Evolutionary conservation across 2,329 filamentous ascomycete genomes (phyloP).

Genomic region (Penicillium sp.): DNA sequence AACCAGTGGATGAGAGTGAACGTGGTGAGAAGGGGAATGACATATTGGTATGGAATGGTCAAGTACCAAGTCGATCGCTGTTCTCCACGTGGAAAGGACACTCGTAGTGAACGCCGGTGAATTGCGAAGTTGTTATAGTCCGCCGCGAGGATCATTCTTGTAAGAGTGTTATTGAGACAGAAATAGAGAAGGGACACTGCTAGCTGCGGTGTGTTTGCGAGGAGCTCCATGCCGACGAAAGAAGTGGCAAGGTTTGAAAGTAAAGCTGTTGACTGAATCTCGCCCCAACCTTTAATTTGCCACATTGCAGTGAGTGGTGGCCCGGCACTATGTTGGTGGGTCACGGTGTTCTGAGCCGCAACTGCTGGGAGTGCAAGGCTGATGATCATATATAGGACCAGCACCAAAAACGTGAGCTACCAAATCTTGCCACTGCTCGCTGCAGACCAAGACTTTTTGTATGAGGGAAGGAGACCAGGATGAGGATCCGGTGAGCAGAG

Average conservation of each 20-base stretch:
- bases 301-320: too few relatives aligned
- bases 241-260: not conserved
- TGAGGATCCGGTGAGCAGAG: too few relatives aligned
- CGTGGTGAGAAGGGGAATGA: conserved; percentile 36
- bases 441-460: too few relatives aligned
- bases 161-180: conserved; percentile 37
- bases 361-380: not conserved
- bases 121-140: conserved; percentile 48
- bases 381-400: not conserved
- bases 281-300: too few relatives aligned
- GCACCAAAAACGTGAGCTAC: not conserved
- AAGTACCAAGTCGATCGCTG: conserved; percentile 48
- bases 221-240: conserved; percentile 14
- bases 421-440: not conserved
- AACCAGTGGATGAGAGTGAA: conserved; percentile 47
- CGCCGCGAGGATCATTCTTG: conserved; percentile 44
- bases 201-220: conserved; percentile 36
- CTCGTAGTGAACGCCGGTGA: conserved; percentile 41
- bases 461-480: too few relatives aligned
- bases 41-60: conserved; percentile 44
- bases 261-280: not conserved
- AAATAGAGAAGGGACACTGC: conserved; percentile 34
- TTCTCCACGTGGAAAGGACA: conserved; percentile 40
- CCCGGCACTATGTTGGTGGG: too few relatives aligned
- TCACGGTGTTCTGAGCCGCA: too few relatives aligned